These are phyloP conservation scores for Potentilla sterilis DNA, from an alignment of 306 rosid genomes.

Conservation along the genomic window DNA sequence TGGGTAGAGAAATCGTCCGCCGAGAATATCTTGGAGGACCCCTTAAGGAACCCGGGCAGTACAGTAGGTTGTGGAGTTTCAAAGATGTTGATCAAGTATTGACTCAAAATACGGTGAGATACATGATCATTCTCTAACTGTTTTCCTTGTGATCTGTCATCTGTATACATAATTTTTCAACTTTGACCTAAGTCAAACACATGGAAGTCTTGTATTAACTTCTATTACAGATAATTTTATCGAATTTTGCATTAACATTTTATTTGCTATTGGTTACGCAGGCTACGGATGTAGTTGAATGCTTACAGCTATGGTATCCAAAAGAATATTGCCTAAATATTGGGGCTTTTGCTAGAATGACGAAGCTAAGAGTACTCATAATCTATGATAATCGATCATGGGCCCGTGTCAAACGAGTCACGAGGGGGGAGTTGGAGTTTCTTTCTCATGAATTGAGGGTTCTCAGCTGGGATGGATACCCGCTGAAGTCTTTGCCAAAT, in stretches of 20 bases:
- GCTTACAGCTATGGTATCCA: neutral
- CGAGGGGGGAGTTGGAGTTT: no score
- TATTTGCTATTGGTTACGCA: neutral
- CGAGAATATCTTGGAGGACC: no score
- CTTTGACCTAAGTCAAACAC: no score
- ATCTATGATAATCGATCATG: no score
- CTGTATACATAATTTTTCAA: no score
- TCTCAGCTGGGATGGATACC: conserved; percentile 18
- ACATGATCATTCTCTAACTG: neutral
- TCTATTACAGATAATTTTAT: neutral
- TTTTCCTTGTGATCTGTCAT: neutral
- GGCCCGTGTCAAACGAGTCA: no score
- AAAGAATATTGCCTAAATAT: neutral
- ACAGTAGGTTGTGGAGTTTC: conserved; percentile 25
- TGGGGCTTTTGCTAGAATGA: conserved; percentile 25
- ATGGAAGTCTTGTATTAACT: neutral
- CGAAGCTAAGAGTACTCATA: conserved; percentile 12
- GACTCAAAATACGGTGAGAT: neutral
- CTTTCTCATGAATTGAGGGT: conserved; percentile 11
- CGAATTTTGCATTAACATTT: neutral
- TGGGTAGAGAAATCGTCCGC: conserved; percentile 34
- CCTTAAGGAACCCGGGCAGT: neutral
- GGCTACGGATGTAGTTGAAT: conserved; percentile 12
- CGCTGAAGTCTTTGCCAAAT: conserved; percentile 1
- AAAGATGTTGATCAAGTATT: conserved; percentile 6